Conservation (phyloP, 306 rosid species). For the Quercus variabilis region DNA sequence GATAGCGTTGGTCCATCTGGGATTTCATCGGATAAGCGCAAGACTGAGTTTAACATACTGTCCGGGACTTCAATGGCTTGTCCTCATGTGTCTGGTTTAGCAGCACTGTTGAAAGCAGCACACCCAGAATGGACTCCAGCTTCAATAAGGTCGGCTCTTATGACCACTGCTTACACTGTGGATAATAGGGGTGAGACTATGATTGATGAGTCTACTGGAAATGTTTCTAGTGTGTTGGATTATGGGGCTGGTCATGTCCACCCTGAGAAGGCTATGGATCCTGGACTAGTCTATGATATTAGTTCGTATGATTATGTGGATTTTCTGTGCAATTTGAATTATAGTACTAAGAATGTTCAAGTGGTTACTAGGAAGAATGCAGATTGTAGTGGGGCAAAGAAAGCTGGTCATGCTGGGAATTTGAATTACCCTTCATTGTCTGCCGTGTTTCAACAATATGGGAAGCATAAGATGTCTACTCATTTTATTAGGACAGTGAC, state of each 20-base stretch:
- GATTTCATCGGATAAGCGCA: conserved; percentile 53
- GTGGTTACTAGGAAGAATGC: conserved; percentile 62
- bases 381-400: conserved; percentile 67
- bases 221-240: conserved; percentile 65
- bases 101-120: conserved; percentile 81
- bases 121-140: conserved; percentile 95
- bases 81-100: conserved; percentile 88
- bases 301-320: conserved; percentile 58
- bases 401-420: conserved; percentile 77
- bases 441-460: conserved; percentile 76
- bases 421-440: conserved; percentile 80
- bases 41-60: conserved; percentile 76
- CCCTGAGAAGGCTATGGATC: conserved; percentile 80
- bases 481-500: conserved; percentile 85
- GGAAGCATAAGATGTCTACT: conserved; percentile 67
- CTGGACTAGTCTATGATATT: conserved; percentile 71
- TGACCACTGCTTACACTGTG: conserved; percentile 78
- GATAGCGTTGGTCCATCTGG: conserved; percentile 84
- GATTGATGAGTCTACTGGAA: conserved; percentile 83
- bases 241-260: conserved; percentile 88
- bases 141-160: conserved; percentile 72
- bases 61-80: conserved; percentile 97
- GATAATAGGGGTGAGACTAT: conserved; percentile 64
- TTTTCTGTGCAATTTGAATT: conserved; percentile 85
- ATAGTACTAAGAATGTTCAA: conserved; percentile 56